Base-by-base conservation (phyloP, 345 rosid genomes). In the Gossypium sturtianum region DNA sequence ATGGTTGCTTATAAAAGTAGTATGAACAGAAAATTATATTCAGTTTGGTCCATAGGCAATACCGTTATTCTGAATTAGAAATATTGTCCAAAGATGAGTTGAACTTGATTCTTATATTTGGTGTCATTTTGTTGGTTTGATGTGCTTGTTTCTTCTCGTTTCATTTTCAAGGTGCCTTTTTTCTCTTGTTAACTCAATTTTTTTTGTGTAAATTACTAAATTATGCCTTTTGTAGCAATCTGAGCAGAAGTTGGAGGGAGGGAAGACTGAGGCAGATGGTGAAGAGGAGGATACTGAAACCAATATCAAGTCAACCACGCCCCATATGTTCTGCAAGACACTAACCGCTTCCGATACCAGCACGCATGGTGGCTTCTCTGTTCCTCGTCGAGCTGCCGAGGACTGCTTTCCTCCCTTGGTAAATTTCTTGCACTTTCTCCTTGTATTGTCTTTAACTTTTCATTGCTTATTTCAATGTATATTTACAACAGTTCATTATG, bases 381-480 rank as follows among this genome's bases (percentile, higher is more conserved):
- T 96, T 66, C 99, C 99, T 72, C 92, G 99, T 34, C 89, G 98
- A 70, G 99, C 99, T 65, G 99, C 99, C 3, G 99, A 96, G 79
- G 99, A 96, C 82, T 96, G 99, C 87, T 96, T 96, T 83, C 98
- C 97, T 76, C 97, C 99, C 72, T 80, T 96, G 97, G 99, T 96
- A 86, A 77, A 58, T 66, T n/a, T 34, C 7, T 7, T 59, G 58
- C 78, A 56, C 61, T 77, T 13, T 49, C 22, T 20, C 3, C 9
- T 29, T 17, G 7, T 19, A 17, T 73, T 45, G 5, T 41, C 71
- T 44, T 15, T 9, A 10, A 25, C 3, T 71, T 49, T 6, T 3
- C 6, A 16, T 23, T 38, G 25, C 43, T 70, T 7, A 3, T 16
- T 57, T 59, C 13, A 7, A 2, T 23, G 51, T 27, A 43, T 67